phyloP scores from a whole-genome alignment of 768 basidiomycete genomes.

The Russula griseocarnosa region DNA sequence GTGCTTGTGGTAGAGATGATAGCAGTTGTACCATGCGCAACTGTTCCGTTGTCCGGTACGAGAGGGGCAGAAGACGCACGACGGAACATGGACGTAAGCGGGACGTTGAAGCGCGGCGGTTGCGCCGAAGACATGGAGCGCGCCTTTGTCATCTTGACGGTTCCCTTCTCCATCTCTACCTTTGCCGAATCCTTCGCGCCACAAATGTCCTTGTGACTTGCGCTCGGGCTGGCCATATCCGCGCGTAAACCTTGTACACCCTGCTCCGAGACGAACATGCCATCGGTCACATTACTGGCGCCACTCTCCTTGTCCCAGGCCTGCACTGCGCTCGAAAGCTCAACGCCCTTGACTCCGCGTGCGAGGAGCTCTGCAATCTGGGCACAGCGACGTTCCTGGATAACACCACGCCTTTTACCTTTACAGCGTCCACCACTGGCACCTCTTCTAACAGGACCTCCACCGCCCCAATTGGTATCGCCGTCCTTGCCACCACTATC shows the following conservation, averaged over 20 bases:
- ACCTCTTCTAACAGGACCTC: background rate
- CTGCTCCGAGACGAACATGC: slow-evolving; percentile 22
- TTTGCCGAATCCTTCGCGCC: background rate
- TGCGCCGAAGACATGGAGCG: slow-evolving; percentile 28
- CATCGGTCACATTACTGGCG: slow-evolving; percentile 32
- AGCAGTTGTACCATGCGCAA: background rate
- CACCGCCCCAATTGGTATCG: background rate
- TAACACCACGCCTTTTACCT: slow-evolving; percentile 40
- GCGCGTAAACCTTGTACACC: background rate
- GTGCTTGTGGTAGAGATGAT: background rate
- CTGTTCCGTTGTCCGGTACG: background rate
- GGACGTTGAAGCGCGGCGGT: slow-evolving; percentile 40
- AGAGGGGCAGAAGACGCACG: slow-evolving; percentile 50
- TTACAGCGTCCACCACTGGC: slow-evolving; percentile 9
- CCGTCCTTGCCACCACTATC: background rate
- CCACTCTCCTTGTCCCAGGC: slow-evolving; percentile 48
- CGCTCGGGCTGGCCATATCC: background rate
- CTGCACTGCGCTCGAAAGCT: slow-evolving; percentile 57
- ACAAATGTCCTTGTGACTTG: slow-evolving; percentile 11
- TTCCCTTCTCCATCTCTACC: background rate
- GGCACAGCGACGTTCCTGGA: slow-evolving; percentile 53
- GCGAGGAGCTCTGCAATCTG: slow-evolving; percentile 67
- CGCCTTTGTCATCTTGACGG: slow-evolving; percentile 15
- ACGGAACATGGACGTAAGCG: slow-evolving; percentile 62
- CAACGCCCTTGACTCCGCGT: slow-evolving; percentile 61